Conservation (phyloP, 2,329 filamentous ascomycete species). For the Myriosclerotinia duriaeana region DNA sequence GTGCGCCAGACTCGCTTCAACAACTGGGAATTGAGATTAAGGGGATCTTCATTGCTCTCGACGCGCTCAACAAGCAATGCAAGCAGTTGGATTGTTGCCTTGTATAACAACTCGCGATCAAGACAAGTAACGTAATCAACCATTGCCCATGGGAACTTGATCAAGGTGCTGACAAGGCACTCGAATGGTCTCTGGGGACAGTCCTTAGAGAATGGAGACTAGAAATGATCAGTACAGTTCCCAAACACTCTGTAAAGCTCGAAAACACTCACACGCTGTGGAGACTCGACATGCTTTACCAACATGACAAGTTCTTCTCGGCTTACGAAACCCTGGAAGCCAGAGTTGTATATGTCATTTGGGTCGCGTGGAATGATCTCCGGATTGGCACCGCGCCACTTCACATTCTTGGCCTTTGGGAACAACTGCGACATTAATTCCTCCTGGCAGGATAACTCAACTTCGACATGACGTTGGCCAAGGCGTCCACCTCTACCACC, state of each 20-base stretch:
- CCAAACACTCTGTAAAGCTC: background rate
- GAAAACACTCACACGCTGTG: slow-evolving; percentile 56
- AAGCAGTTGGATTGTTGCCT: slow-evolving; percentile 52
- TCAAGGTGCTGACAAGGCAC: slow-evolving; percentile 59
- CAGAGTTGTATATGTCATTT: slow-evolving; percentile 45
- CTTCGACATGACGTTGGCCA: slow-evolving; percentile 56
- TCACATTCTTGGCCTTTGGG: slow-evolving; percentile 55
- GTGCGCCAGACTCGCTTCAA: slow-evolving; percentile 53
- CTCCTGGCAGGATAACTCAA: slow-evolving; percentile 57
- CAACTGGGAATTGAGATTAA: slow-evolving; percentile 54
- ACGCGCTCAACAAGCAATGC: slow-evolving; percentile 48
- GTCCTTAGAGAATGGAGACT: slow-evolving; percentile 60
- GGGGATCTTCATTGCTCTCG: slow-evolving; percentile 42
- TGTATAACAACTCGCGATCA: slow-evolving; percentile 55
- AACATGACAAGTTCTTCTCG: slow-evolving; percentile 64
- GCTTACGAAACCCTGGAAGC: slow-evolving; percentile 60
- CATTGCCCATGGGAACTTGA: slow-evolving; percentile 58
- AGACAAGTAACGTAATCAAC: slow-evolving; percentile 56
- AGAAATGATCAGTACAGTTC: slow-evolving; percentile 22
- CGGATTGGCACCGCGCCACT: slow-evolving; percentile 54
- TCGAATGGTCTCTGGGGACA: slow-evolving; percentile 66
- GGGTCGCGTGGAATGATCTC: slow-evolving; percentile 43
- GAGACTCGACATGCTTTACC: slow-evolving; percentile 61
- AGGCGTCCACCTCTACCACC: slow-evolving; percentile 49
- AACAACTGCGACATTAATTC: slow-evolving; percentile 63